A percentile compares a stretch with the other conserved stretches of the same genome.
Evolutionary conservation across 164 flowering plant species (phyloP).

Genomic region (Vitis rotundifolia): DNA sequence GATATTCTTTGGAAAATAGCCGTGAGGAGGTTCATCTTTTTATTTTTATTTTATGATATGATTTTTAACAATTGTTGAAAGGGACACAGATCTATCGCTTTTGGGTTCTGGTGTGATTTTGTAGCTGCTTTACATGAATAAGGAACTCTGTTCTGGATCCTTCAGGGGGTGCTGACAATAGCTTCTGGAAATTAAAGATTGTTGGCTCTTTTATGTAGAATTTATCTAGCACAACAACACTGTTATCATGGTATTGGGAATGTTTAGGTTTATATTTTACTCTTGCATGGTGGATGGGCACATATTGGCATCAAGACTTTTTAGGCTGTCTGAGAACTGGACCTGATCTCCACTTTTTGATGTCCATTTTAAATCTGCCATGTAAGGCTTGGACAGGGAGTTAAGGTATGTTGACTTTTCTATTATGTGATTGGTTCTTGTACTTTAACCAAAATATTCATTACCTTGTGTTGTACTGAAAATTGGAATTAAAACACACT

Average conservation of each 20-base stretch:
- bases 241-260: background rate
- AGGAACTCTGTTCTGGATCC: background rate
- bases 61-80: background rate
- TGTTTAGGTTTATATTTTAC: too few relatives aligned
- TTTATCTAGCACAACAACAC: background rate
- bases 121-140: background rate
- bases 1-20: background rate
- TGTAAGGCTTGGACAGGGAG: background rate
- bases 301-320: too few relatives aligned
- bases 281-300: too few relatives aligned
- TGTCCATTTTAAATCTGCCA: background rate
- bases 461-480: background rate
- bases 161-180: background rate
- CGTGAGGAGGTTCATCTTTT: background rate
- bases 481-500: background rate
- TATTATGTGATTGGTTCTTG: background rate
- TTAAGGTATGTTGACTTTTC: background rate
- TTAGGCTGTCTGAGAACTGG: background rate
- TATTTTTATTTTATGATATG: too few relatives aligned
- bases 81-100: background rate
- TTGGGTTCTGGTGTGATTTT: background rate
- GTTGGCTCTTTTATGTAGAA: background rate
- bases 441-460: background rate
- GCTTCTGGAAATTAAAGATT: background rate
- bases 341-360: background rate